Evolutionary conservation across 108 stramenopile species (phyloP).

Genomic region (Pseudonitzschia multiseries): DNA sequence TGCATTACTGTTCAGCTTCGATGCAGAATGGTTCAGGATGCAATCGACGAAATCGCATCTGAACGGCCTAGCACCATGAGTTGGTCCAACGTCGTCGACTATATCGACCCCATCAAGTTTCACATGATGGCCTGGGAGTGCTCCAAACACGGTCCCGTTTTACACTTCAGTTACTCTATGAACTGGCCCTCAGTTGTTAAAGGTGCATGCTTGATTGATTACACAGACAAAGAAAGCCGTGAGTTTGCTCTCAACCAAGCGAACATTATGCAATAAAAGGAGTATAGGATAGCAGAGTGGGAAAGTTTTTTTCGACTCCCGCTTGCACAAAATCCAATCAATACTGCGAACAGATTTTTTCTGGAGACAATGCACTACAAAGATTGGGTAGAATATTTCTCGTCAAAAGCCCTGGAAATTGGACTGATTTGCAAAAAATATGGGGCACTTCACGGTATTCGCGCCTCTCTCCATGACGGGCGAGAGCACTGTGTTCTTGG

Average conservation of each 20-base stretch:
- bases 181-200: slow-evolving; percentile 29
- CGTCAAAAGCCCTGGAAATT: not conserved
- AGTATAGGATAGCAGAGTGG: slow-evolving; percentile 17
- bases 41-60: slow-evolving; percentile 33
- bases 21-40: slow-evolving; percentile 22
- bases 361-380: not conserved
- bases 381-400: not conserved
- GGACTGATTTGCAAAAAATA: too few relatives aligned
- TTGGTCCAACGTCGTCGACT: slow-evolving; percentile 40
- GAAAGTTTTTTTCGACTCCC: slow-evolving; percentile 25
- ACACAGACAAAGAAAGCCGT: not conserved
- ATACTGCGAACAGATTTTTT: slow-evolving; percentile 23
- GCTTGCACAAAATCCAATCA: slow-evolving; percentile 34
- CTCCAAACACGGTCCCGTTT: slow-evolving; percentile 15
- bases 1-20: slow-evolving; percentile 19
- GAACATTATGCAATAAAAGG: not conserved
- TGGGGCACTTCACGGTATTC: not conserved
- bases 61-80: slow-evolving; percentile 28
- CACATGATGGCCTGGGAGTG: slow-evolving; percentile 25
- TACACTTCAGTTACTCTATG: slow-evolving; percentile 42
- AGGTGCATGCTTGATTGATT: slow-evolving; percentile 28
- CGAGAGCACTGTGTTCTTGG: slow-evolving; percentile 22
- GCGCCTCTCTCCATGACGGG: slow-evolving; percentile 25
- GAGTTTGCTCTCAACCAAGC: not conserved
- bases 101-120: slow-evolving; percentile 24